Conservation (phyloP, 306 rosid species). For the Datisca glomerata region DNA sequence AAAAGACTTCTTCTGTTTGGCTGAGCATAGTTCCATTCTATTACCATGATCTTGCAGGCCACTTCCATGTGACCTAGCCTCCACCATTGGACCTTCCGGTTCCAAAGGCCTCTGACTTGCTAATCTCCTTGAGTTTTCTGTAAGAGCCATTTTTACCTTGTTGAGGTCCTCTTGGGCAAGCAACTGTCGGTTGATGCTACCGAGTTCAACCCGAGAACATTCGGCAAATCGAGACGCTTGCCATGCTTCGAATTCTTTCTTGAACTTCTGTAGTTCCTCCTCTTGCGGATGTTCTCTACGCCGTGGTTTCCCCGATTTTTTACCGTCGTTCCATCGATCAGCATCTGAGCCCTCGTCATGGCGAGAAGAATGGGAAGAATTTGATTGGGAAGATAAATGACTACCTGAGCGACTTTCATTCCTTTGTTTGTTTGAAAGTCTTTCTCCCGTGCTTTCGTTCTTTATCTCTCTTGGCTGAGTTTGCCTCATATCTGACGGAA, state of each 20-base stretch:
- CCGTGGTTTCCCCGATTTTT: conserved; percentile 39
- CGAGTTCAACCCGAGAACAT: conserved; percentile 57
- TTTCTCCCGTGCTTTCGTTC: conserved; percentile 28
- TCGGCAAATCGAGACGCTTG: conserved; percentile 77
- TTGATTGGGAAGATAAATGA: conserved; percentile 33
- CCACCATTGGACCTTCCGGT: conserved; percentile 18
- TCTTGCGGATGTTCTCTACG: conserved; percentile 93
- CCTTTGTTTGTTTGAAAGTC: conserved; percentile 35
- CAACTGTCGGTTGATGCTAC: conserved; percentile 23
- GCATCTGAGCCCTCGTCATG: conserved; percentile 23
- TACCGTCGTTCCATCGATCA: conserved; percentile 36
- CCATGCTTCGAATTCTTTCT: conserved; percentile 92
- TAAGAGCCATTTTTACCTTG: conserved; percentile 30
- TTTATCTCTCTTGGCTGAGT: conserved; percentile 38
- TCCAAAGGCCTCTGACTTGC: conserved; percentile 27
- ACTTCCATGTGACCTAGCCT: conserved; percentile 17
- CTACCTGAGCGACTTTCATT: conserved; percentile 35
- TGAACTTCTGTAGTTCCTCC: conserved; percentile 82
- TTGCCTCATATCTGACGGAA: conserved; percentile 41
- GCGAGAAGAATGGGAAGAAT: conserved; percentile 38
- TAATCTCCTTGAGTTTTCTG: conserved; percentile 22
- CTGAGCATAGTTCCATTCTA: conserved; percentile 22
- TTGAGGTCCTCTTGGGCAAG: conserved; percentile 37
- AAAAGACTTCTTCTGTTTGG: conserved; percentile 25
- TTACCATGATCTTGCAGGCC: conserved; percentile 21